Evolutionary conservation across 2,329 filamentous ascomycete species (phyloP).

Genomic region (Colletotrichum horii): DNA sequence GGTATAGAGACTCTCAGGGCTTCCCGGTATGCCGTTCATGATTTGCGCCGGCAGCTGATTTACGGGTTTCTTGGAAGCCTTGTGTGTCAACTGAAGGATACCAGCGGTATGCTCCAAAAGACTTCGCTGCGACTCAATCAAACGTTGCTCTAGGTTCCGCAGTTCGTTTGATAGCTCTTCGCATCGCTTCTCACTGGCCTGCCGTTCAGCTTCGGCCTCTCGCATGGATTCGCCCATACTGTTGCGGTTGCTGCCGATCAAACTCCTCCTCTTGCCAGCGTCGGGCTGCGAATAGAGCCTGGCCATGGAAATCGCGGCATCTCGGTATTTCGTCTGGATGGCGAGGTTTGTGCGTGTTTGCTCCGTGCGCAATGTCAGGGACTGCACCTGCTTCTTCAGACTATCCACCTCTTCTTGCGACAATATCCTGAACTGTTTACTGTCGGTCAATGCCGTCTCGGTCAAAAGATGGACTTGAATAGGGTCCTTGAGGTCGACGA

Average conservation of each 20-base stretch:
- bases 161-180: slow-evolving; percentile 85
- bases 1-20: slow-evolving; percentile 77
- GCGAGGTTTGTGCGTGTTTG: slow-evolving; percentile 82
- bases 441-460: slow-evolving; percentile 91
- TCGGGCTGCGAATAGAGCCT: slow-evolving; percentile 74
- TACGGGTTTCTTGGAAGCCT: slow-evolving; percentile 63
- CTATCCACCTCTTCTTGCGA: slow-evolving; percentile 91
- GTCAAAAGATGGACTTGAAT: slow-evolving; percentile 91
- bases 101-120: slow-evolving; percentile 91
- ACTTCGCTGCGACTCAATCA: slow-evolving; percentile 75
- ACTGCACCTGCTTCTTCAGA: slow-evolving; percentile 84
- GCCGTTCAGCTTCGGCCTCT: slow-evolving; percentile 76
- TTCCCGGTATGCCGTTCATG: slow-evolving; percentile 70
- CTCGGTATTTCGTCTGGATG: slow-evolving; percentile 91
- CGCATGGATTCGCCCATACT: slow-evolving; percentile 55
- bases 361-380: slow-evolving; percentile 78
- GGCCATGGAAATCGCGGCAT: slow-evolving; percentile 87
- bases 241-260: slow-evolving; percentile 51
- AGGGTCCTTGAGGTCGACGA: slow-evolving; percentile 69
- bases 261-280: slow-evolving; percentile 50
- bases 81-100: slow-evolving; percentile 89
- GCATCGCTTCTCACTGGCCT: slow-evolving; percentile 78
- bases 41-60: slow-evolving; percentile 39
- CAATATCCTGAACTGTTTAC: slow-evolving; percentile 82
- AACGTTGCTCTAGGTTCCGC: slow-evolving; percentile 77